These are phyloP conservation scores for Fraxinus xanthoxyloides DNA, from an alignment of 305 asterid species.

Conservation along the genomic window DNA sequence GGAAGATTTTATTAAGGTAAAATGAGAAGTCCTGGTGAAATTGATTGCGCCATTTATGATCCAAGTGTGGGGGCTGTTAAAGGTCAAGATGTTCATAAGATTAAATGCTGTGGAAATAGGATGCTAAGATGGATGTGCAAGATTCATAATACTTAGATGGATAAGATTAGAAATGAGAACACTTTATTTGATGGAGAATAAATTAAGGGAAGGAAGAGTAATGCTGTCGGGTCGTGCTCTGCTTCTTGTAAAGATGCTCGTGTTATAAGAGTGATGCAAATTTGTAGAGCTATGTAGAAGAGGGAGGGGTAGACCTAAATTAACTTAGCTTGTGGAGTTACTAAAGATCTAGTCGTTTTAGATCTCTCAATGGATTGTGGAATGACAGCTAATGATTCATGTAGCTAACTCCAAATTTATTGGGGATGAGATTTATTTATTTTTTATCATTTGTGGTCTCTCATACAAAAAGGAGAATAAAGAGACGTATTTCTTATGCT, in stretches of 20 bases:
- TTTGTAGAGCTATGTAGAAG: background rate
- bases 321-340: background rate
- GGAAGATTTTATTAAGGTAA: background rate
- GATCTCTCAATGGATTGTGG: background rate
- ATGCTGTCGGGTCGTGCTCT: background rate
- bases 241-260: background rate
- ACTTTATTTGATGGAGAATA: background rate
- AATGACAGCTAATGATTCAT: background rate
- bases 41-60: background rate
- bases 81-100: background rate
- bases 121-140: background rate
- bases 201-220: background rate
- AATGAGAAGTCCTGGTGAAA: background rate
- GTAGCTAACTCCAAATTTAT: background rate
- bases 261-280: background rate
- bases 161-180: background rate
- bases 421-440: background rate
- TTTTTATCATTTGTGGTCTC: background rate
- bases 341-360: background rate
- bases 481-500: background rate
- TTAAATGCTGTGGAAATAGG: background rate
- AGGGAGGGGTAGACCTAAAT: background rate
- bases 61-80: background rate
- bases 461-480: background rate
- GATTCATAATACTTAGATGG: background rate